Conservation (phyloP, 2,329 filamentous ascomycete species). For the Penicillium sp. region DNA sequence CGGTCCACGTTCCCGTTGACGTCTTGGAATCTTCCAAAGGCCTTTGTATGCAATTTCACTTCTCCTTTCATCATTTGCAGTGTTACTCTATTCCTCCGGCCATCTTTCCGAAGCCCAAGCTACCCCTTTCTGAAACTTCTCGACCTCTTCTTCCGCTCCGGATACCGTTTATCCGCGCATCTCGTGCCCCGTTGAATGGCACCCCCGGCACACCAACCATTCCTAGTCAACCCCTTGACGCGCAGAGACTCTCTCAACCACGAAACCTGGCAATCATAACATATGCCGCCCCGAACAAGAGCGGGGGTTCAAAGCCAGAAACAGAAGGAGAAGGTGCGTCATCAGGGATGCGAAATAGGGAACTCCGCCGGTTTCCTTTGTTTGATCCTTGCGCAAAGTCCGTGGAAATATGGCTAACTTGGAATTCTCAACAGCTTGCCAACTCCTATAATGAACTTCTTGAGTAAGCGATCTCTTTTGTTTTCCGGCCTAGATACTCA, state of each 20-base stretch:
- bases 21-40: slow-evolving; percentile 13
- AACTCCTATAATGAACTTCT: slow-evolving; percentile 95
- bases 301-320: slow-evolving; percentile 59
- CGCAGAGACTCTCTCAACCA: slow-evolving; percentile 23
- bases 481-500: slow-evolving; percentile 1
- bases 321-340: slow-evolving; percentile 58
- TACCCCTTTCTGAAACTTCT: slow-evolving; percentile 1
- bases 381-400: not conserved
- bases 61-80: slow-evolving; percentile 1
- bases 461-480: slow-evolving; percentile 62
- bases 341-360: not conserved
- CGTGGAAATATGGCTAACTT: slow-evolving; percentile 16
- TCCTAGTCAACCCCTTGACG: slow-evolving; percentile 15
- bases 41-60: slow-evolving; percentile 14
- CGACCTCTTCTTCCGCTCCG: slow-evolving; percentile 5
- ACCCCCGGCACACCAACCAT: slow-evolving; percentile 15
- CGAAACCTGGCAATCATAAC: slow-evolving; percentile 33
- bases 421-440: slow-evolving; percentile 66
- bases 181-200: slow-evolving; percentile 23
- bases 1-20: slow-evolving; percentile 28
- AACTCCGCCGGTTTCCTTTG: not conserved
- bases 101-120: not conserved
- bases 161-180: not conserved
- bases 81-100: not conserved
- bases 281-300: slow-evolving; percentile 47